Conservation (phyloP, 2,329 filamentous ascomycete genomes). For the Xylariales sp. region DNA sequence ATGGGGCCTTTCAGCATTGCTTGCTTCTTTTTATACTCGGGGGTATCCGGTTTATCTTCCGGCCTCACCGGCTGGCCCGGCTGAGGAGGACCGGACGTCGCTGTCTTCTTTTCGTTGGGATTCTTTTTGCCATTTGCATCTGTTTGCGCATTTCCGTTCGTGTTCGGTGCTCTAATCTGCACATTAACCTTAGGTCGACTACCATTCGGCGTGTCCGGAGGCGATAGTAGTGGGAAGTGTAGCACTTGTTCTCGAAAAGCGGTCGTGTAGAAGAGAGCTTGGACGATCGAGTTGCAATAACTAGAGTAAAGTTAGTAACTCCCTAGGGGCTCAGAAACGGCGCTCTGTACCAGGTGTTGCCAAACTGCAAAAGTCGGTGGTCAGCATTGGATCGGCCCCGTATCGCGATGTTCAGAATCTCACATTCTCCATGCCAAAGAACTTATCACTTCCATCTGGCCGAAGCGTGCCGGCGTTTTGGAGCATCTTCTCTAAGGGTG, state of each 20-base stretch:
- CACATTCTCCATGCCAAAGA: conserved; percentile 98
- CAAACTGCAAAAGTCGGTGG: conserved; percentile 72
- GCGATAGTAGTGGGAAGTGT: conserved; percentile 82
- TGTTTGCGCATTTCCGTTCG: conserved; percentile 60
- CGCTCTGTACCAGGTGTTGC: conserved; percentile 87
- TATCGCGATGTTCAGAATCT: conserved; percentile 40
- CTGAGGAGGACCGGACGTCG: conserved; percentile 65
- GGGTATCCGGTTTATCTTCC: conserved; percentile 93
- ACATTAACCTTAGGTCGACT: conserved; percentile 67
- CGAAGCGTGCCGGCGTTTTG: conserved; percentile 83
- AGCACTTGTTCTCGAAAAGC: conserved; percentile 94
- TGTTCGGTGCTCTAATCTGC: conserved; percentile 66
- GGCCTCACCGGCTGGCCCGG: conserved; percentile 70
- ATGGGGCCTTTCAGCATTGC: conserved; percentile 89
- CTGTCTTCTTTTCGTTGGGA: conserved; percentile 65
- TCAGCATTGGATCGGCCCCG: conserved; percentile 51
- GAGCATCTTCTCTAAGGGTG: conserved; percentile 79
- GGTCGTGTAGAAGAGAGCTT: conserved; percentile 95
- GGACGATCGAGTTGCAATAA: conserved; percentile 98
- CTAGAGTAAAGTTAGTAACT: conserved; percentile 60
- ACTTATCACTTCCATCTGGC: conserved; percentile 93
- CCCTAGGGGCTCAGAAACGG: conserved; percentile 27
- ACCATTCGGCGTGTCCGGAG: conserved; percentile 75
- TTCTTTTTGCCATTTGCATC: conserved; percentile 63
- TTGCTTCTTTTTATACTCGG: conserved; percentile 98